These are phyloP conservation scores for Heterobasidion annosum DNA, from an alignment of 1,284 basidiomycete species.

Conservation along the genomic window DNA sequence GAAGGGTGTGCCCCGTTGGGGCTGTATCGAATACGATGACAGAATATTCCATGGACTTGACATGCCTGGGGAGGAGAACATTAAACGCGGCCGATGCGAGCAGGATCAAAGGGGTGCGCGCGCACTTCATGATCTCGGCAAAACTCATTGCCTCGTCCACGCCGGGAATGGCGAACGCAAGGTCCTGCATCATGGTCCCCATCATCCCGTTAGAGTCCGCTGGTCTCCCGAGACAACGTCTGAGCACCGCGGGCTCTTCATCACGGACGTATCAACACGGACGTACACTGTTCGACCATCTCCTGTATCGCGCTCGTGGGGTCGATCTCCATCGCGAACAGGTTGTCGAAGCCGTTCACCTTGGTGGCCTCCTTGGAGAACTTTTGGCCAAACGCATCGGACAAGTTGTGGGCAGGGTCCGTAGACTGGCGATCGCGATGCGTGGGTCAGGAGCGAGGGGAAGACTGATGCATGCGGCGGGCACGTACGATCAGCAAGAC, in stretches of 20 bases:
- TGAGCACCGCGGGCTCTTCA: not conserved
- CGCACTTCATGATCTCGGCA: constrained; percentile 99
- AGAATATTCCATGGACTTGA: constrained; percentile 99
- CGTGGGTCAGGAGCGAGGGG: not conserved
- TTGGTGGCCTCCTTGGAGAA: constrained; percentile 99
- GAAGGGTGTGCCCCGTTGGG: constrained; percentile 95
- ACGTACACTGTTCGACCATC: constrained; percentile 94
- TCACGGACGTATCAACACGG: not conserved
- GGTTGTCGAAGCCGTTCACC: constrained; percentile 96
- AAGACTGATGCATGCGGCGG: not conserved
- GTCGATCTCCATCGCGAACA: constrained; percentile 99
- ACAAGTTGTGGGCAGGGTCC: constrained; percentile 97
- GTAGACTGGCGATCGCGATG: constrained; percentile 61
- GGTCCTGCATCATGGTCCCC: constrained; percentile 99
- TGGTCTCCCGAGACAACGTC: constrained; percentile 20
- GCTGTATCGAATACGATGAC: constrained; percentile 99
- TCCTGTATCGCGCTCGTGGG: constrained; percentile 95
- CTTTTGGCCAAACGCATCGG: constrained; percentile 98
- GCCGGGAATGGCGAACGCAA: constrained; percentile 98
- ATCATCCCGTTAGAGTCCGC: constrained; percentile 92
- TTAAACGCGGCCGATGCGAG: not conserved
- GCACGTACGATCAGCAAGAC: constrained; percentile 85
- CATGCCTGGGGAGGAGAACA: constrained; percentile 56
- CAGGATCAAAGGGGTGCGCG: constrained; percentile 8
- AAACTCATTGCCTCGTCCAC: constrained; percentile 99